Percentiles rank a stretch among this genome's conserved stretches.
Evolutionary conservation across 2,329 filamentous ascomycete species (phyloP).

Genomic region (Neodidymelliopsis sp.): DNA sequence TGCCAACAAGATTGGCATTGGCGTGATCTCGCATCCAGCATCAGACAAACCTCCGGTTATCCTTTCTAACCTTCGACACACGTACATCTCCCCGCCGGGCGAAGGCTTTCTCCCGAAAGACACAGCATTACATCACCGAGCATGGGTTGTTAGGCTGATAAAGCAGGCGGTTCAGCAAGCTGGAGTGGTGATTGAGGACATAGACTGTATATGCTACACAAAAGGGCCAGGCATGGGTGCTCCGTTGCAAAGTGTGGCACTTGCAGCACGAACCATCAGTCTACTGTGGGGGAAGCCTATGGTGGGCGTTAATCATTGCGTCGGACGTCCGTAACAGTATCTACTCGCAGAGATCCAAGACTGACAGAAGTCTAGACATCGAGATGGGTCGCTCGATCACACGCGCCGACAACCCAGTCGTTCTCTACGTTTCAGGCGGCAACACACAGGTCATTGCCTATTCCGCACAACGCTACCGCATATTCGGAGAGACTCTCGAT

Average conservation of each 20-base stretch:
- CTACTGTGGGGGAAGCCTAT: conserved; percentile 89
- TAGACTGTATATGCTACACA: conserved; percentile 95
- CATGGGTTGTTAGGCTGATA: conserved; percentile 83
- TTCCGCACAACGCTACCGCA: conserved; percentile 90
- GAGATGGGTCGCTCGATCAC: conserved; percentile 98
- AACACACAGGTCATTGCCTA: conserved; percentile 99
- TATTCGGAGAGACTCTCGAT: conserved; percentile 97
- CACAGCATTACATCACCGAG: conserved; percentile 89
- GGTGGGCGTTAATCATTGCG: conserved; percentile 96
- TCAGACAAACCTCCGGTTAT: conserved; percentile 60
- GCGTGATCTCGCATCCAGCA: conserved; percentile 81
- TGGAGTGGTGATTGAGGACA: conserved; percentile 59
- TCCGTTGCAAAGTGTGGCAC: conserved; percentile 83
- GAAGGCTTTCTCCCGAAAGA: conserved; percentile 97
- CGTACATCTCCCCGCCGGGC: conserved; percentile 88
- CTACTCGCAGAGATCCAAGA: neutral
- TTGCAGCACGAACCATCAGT: conserved; percentile 81
- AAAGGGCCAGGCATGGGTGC: conserved; percentile 97
- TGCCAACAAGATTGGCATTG: conserved; percentile 96
- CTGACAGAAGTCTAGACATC: conserved; percentile 66
- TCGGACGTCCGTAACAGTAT: conserved; percentile 69
- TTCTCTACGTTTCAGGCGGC: conserved; percentile 92
- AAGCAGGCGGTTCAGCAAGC: conserved; percentile 79
- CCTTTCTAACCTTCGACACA: conserved; percentile 93
- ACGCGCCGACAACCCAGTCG: conserved; percentile 87